Evolutionary conservation across 2,329 filamentous ascomycete species (phyloP).

Genomic region (Calonectria pseudoreteaudii): DNA sequence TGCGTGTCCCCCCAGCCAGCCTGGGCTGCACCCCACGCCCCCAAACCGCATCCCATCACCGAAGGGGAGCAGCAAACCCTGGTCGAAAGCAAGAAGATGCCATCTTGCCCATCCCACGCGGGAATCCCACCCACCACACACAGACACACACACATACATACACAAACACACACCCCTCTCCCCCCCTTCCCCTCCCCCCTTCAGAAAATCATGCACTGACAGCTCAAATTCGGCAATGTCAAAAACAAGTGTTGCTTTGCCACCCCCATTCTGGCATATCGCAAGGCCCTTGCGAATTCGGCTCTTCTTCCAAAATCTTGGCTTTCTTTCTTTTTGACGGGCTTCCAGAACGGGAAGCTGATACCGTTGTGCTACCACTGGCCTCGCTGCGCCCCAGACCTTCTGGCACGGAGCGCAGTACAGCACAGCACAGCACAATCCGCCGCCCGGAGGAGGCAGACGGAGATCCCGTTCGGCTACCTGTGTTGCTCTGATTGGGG

Average conservation of each 20-base stretch:
- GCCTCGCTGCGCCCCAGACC: neutral
- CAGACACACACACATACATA: too few species aligned
- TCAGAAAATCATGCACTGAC: conserved; percentile 14
- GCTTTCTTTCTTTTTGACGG: neutral
- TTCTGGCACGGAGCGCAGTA: neutral
- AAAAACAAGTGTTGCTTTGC: neutral
- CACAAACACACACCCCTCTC: neutral
- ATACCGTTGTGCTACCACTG: neutral
- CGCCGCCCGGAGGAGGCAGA: neutral
- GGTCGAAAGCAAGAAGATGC: conserved; percentile 2
- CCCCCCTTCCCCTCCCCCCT: neutral
- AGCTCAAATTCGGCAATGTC: conserved; percentile 22
- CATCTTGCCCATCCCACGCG: conserved; percentile 4
- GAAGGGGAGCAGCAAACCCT: neutral
- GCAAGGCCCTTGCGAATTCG: neutral
- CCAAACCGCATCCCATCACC: conserved; percentile 23
- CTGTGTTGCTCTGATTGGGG: neutral
- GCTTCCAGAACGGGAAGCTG: conserved; percentile 21
- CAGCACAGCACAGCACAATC: neutral
- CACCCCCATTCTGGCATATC: neutral
- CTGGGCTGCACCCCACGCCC: conserved; percentile 30
- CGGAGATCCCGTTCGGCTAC: neutral
- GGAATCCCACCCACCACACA: neutral
- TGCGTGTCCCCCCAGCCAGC: conserved; percentile 19
- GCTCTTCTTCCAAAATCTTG: conserved; percentile 1